Evolutionary conservation across 192 early-diverging fungal genomes (phyloP).

Genomic region (Backusella luteola): DNA sequence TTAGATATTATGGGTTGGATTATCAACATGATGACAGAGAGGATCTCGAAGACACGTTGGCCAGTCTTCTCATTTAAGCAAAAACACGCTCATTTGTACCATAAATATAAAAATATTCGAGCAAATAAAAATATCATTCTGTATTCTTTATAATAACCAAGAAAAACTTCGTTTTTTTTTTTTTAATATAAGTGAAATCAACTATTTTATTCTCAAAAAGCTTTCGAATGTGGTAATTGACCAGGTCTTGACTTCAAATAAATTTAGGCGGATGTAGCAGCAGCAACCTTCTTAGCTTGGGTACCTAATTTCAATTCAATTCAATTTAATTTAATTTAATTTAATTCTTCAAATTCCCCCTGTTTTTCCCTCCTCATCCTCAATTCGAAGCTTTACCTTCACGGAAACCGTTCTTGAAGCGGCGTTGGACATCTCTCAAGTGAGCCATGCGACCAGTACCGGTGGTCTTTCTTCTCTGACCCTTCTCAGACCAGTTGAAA

Average conservation of each 20-base stretch:
- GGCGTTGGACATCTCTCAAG: slow-evolving; percentile 88
- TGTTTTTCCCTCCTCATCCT: neutral
- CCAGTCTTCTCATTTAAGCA: neutral
- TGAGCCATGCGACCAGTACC: slow-evolving; percentile 98
- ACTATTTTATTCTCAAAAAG: neutral
- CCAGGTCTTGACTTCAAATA: neutral
- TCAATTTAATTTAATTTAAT: neutral
- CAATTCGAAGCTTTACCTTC: slow-evolving; percentile 48
- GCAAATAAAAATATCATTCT: neutral
- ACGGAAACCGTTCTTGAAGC: slow-evolving; percentile 99
- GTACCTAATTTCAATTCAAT: slow-evolving; percentile 7
- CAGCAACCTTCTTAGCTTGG: slow-evolving; percentile 15
- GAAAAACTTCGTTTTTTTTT: neutral
- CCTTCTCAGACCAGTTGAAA: slow-evolving; percentile 98
- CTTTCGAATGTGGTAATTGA: neutral
- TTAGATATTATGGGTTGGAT: neutral
- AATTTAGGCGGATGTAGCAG: slow-evolving; percentile 23
- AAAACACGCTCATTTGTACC: neutral
- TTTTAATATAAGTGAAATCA: neutral
- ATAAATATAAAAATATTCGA: neutral
- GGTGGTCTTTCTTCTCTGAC: slow-evolving; percentile 97
- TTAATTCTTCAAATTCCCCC: neutral
- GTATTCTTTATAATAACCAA: neutral
- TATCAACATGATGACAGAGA: neutral
- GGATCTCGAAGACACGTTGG: neutral